Base-by-base conservation (phyloP, 352 stramenopile species). In the Globisporangium spinosum region DNA sequence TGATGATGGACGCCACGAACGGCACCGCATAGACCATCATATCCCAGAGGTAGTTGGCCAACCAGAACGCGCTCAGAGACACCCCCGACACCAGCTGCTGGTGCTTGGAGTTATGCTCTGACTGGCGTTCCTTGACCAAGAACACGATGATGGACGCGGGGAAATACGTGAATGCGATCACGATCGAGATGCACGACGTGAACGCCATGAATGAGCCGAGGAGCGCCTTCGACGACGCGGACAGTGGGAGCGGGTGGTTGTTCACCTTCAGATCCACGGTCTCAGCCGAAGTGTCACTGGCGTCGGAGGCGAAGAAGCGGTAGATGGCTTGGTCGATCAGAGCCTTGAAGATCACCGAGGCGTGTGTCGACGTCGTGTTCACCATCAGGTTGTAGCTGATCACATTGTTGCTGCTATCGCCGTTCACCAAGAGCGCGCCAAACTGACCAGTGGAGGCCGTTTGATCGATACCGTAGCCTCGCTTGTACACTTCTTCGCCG, bases 1-100 rank as follows among this genome's bases (percentile, higher is more conserved):
- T 63, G 2, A 83, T 49, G 57, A 90, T 62, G 3, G 75, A 77
- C 13, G 74, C 71, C 1, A 68, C 61, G 51, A 76, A 76, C 32
- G 85, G 79, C 0, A 98, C 71, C 45, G 95, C 63, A 78, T 98
- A 98, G 25, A 89, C 92, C 10, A 90, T 56, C 55, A 97, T 70
- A 67, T 99, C 95, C 85, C 91, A 98, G 17, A 95, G 53, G 69
- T 92, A 98, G 38, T 97, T 99, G 12, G 94, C 94, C 17, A 98
- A 57, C 97, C 97, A 99, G 70, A 99, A 99, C 0, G 93, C 89
- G 0, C 70, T 74, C 3, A 98, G 75, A 56, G 85, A 87, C 7
- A 98, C 95, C 7, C 97, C 97, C 8, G 89, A 97, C 13, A 99
- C 94, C 70, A 83, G 89, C 70, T 98, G 93, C 72, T 98, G 89